Evolutionary conservation across 1,284 basidiomycete genomes (phyloP).

Genomic region (Flammula alnicola): DNA sequence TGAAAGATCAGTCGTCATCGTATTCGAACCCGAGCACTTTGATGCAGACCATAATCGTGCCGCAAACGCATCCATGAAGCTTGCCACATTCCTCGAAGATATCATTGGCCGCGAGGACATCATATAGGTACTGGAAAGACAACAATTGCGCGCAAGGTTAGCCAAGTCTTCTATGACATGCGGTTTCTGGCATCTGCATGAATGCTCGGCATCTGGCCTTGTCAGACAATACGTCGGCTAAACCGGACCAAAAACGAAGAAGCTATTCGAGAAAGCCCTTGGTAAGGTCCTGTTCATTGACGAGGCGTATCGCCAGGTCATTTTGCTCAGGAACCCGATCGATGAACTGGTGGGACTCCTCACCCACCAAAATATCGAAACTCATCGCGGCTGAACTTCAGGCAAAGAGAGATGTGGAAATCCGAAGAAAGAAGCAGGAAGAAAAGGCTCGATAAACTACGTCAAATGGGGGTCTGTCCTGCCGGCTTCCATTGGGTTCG

Average conservation of each 20-base stretch:
- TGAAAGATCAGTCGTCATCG: conserved; percentile 31
- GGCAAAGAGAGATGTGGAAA: neutral
- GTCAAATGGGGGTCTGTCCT: too few relatives aligned
- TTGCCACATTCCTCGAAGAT: conserved; percentile 61
- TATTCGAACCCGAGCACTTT: conserved; percentile 51
- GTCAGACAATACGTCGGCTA: conserved; percentile 71
- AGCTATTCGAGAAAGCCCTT: conserved; percentile 61
- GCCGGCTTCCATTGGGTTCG: too few relatives aligned
- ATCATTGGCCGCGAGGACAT: conserved; percentile 63
- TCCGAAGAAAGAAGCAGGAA: too few relatives aligned
- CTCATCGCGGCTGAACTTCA: too few relatives aligned
- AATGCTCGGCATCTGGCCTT: conserved; percentile 69
- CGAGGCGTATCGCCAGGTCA: conserved; percentile 65
- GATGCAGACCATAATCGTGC: conserved; percentile 56
- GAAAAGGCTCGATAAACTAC: too few relatives aligned
- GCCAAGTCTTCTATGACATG: conserved; percentile 70
- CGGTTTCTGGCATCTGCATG: conserved; percentile 56
- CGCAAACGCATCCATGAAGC: conserved; percentile 51
- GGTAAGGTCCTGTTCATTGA: conserved; percentile 71
- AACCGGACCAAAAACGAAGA: conserved; percentile 65
- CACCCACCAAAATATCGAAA: conserved; percentile 60
- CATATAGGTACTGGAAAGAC: conserved; percentile 52
- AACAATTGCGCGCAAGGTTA: conserved; percentile 54
- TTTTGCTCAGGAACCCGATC: conserved; percentile 68
- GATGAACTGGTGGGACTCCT: conserved; percentile 68